phyloP scores from a whole-genome alignment of 2,329 filamentous ascomycete genomes.

The Trichoderma sp. region DNA sequence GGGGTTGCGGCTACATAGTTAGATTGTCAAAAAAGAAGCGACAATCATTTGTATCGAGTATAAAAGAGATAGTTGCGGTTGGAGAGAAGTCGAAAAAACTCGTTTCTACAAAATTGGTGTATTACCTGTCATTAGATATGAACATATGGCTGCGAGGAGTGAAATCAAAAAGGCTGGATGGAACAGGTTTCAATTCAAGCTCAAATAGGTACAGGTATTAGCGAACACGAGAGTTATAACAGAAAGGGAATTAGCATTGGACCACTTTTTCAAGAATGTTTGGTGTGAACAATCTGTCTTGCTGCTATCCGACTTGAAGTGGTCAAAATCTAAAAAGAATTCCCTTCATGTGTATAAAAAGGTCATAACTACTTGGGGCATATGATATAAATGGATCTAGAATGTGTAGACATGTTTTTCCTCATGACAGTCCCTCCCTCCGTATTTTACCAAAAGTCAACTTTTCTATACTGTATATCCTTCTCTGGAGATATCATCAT shows the following conservation, averaged over 20 bases:
- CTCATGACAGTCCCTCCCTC: constrained; percentile 10
- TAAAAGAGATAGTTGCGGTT: neutral
- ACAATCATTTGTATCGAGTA: constrained; percentile 12
- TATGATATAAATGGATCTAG: constrained; percentile 16
- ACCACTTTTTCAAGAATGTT: neutral
- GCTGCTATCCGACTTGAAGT: neutral
- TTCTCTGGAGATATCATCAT: neutral
- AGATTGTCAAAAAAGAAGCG: neutral
- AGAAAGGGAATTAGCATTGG: neutral
- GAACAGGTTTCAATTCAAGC: neutral
- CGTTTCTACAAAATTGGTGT: neutral
- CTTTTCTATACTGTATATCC: constrained; percentile 15
- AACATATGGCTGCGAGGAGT: neutral
- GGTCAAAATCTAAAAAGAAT: neutral
- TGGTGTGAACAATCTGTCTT: neutral
- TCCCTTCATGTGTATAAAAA: neutral
- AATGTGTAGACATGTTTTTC: constrained; percentile 5
- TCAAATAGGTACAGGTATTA: neutral
- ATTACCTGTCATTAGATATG: neutral
- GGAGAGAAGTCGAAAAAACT: neutral
- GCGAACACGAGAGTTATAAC: too few relatives aligned
- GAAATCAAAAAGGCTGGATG: neutral
- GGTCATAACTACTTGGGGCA: constrained; percentile 4
- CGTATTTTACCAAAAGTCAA: neutral
- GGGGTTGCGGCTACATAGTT: neutral